Evolutionary conservation across 2,329 filamentous ascomycete species (phyloP).

Genomic region (Paecilomyces niveus): DNA sequence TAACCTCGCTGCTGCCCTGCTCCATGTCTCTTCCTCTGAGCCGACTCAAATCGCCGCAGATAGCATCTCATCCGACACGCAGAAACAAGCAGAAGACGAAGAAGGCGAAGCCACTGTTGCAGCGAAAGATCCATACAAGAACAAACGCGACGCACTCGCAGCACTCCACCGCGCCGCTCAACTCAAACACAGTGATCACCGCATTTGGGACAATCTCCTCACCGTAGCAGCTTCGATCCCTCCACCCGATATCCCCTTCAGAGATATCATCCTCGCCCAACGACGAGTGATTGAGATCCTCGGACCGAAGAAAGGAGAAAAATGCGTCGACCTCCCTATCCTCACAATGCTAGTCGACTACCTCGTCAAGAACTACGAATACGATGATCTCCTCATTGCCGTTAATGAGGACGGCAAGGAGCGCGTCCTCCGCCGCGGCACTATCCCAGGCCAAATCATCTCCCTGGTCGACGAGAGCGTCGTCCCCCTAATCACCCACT

Average conservation of each 20-base stretch:
- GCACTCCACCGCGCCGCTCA: conserved; percentile 83
- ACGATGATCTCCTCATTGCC: conserved; percentile 28
- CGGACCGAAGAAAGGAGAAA: conserved; percentile 59
- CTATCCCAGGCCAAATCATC: conserved; percentile 45
- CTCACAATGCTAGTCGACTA: conserved; percentile 66
- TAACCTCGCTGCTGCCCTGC: conserved; percentile 80
- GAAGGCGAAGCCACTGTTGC: conserved; percentile 16
- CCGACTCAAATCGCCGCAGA: conserved; percentile 6
- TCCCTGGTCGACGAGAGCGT: conserved; percentile 68
- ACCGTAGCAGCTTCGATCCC: conserved; percentile 72
- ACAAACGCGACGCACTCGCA: conserved; percentile 67
- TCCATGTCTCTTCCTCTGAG: conserved; percentile 43
- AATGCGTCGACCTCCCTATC: conserved; percentile 67
- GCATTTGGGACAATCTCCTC: conserved; percentile 95
- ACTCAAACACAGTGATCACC: conserved; percentile 77
- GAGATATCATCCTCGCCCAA: conserved; percentile 69
- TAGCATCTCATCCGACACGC: conserved; percentile 2
- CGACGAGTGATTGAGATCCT: conserved; percentile 70
- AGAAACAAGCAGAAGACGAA: conserved; percentile 13
- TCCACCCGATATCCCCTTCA: conserved; percentile 59
- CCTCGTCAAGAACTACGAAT: conserved; percentile 47
- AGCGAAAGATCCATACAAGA: conserved; percentile 43
- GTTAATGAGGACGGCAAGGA: conserved; percentile 25
- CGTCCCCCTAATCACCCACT: conserved; percentile 75
- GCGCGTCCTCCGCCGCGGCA: conserved; percentile 48